Percentiles rank a stretch among this genome's conserved stretches.
Evolutionary conservation across 2,329 filamentous ascomycete species (phyloP).

Genomic region (Mycocentrospora acerina): DNA sequence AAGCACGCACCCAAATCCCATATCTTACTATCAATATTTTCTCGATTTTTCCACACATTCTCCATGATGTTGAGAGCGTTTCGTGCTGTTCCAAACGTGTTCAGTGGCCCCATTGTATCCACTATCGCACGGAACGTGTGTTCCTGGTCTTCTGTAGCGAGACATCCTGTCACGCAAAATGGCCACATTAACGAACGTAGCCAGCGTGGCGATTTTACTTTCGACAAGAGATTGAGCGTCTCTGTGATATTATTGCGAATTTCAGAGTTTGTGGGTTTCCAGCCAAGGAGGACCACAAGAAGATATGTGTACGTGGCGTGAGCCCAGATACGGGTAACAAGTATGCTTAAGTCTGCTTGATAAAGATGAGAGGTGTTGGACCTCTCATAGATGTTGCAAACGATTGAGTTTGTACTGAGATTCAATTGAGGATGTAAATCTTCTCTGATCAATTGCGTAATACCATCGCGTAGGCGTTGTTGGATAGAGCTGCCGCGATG

Average conservation of each 20-base stretch:
- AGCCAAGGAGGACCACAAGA: slow-evolving; percentile 20
- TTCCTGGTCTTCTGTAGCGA: slow-evolving; percentile 14
- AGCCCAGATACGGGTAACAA: slow-evolving; percentile 20
- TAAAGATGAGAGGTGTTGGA: not conserved
- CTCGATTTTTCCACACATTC: slow-evolving; percentile 30
- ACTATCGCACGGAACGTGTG: slow-evolving; percentile 22
- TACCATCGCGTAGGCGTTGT: not conserved
- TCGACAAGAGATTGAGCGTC: slow-evolving; percentile 10
- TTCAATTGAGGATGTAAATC: not conserved
- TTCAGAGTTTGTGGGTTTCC: slow-evolving; percentile 18
- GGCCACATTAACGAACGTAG: slow-evolving; percentile 37
- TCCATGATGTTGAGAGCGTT: slow-evolving; percentile 42
- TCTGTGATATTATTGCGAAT: slow-evolving; percentile 15
- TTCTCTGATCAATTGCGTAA: not conserved
- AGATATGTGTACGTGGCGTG: slow-evolving; percentile 24
- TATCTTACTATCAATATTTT: not conserved
- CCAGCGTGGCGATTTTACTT: slow-evolving; percentile 17
- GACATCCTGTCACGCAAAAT: slow-evolving; percentile 35
- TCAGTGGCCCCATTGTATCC: slow-evolving; percentile 15
- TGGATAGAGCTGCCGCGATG: slow-evolving; percentile 34
- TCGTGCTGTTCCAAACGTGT: slow-evolving; percentile 26
- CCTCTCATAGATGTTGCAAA: not conserved
- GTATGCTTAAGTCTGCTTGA: not conserved
- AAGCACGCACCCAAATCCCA: slow-evolving; percentile 4
- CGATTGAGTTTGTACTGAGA: not conserved